Evolutionary conservation across 2,329 filamentous ascomycete genomes (phyloP), one percentile per base, ranked within the genome.

Genomic region (Pseudogymnoascus sp.): DNA sequence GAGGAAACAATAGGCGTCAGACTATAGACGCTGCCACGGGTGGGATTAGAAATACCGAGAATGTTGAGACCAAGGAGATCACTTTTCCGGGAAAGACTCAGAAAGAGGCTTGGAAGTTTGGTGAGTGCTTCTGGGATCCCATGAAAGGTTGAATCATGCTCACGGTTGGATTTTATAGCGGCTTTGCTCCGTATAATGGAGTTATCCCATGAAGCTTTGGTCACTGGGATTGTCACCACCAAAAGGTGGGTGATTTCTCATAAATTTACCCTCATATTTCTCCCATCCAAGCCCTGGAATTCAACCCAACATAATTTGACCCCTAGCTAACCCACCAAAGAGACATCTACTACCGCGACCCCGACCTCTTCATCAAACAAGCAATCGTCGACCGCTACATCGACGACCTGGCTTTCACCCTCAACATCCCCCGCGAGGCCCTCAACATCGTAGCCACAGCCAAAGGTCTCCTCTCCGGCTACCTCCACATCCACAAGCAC

Each of bases 291-390:
- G 40, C 8, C 5, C 12, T 21, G 16, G 40, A 12, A 11, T 63
- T n/a, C 35, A 38, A 35, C 10, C n/a, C 5, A 2, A 4, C 6
- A 16, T 12, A 60, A 5, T 7, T 16, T 35, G 14, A 47, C 16
- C 21, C 10, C 53, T 6, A n/a, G 18, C 42, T 42, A 42, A 42
- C 40, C 16, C 16, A 61, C 16, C 1, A n/a, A 65, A 93, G 90
- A 65, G 89, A 90, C 69, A 85, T 95, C 3, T 95, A 87, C 73
- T 95, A 95, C 71, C 85, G 90, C 68, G 82, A 92, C 67, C 84
- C 87, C 4, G 81, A 85, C 8, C 77, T 95, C 0, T 95, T 94
- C 70, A 79, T 80, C 18, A 85, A 79, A 60, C 91, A 94, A 72
- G 71, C 74, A 14, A 78, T 84, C 12, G 89, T 94, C 0, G 87